Conservation (phyloP, 1,284 basidiomycete genomes). For the Schizopora paradoxa region DNA sequence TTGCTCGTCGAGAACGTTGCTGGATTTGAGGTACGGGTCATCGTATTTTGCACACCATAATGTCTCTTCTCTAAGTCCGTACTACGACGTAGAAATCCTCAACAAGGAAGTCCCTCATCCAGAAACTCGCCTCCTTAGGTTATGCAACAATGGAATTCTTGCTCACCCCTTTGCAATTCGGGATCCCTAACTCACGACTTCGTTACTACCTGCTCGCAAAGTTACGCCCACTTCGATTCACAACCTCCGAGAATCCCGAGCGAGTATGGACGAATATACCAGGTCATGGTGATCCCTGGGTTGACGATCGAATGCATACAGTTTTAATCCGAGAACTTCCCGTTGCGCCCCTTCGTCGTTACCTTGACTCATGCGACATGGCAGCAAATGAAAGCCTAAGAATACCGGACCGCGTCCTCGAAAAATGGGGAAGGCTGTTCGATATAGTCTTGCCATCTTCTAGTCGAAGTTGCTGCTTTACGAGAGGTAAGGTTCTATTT, state of each 20-base stretch:
- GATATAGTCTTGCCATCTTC: constrained; percentile 67
- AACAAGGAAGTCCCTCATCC: constrained; percentile 49
- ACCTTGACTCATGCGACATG: constrained; percentile 34
- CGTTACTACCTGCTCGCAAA: constrained; percentile 76
- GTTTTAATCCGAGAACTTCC: constrained; percentile 18
- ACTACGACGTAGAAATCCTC: constrained; percentile 59
- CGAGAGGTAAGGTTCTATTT: constrained; percentile 46
- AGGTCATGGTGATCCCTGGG: constrained; percentile 37
- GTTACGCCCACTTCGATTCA: constrained; percentile 34
- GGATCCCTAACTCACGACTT: constrained; percentile 71
- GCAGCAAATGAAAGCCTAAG: constrained; percentile 11
- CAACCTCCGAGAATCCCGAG: constrained; percentile 17
- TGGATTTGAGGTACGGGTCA: constrained; percentile 62
- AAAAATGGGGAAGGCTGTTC: constrained; percentile 71
- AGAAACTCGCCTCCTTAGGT: constrained; percentile 43
- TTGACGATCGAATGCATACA: constrained; percentile 36
- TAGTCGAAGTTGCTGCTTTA: constrained; percentile 70
- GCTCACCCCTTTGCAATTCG: constrained; percentile 69
- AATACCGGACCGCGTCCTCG: constrained; percentile 57
- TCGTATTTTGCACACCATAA: neutral
- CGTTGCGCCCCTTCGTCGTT: constrained; percentile 36
- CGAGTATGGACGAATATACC: constrained; percentile 48
- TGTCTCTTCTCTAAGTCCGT: neutral
- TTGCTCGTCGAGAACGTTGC: constrained; percentile 74
- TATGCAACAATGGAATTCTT: constrained; percentile 60